These are phyloP conservation scores for Xerocomus potaroensis DNA, from an alignment of 768 basidiomycete species.

Conservation along the genomic window DNA sequence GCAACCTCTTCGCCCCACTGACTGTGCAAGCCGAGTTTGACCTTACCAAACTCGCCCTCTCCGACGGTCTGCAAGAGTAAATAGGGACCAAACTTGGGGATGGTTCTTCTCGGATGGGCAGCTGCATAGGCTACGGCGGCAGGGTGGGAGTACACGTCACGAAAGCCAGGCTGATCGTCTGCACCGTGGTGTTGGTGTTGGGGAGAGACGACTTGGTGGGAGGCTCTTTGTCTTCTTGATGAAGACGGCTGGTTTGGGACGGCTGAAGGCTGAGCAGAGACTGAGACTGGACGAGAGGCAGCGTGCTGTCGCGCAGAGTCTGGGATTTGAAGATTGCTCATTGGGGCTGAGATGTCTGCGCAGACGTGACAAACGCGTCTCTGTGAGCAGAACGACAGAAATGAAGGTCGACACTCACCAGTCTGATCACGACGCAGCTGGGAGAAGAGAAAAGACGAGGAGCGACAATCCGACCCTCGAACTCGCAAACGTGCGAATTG, in stretches of 20 bases:
- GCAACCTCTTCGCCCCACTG: conserved; percentile 98
- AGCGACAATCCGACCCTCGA: too few relatives aligned
- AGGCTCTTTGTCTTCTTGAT: conserved; percentile 63
- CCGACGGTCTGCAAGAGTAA: conserved; percentile 93
- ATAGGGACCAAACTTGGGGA: conserved; percentile 94
- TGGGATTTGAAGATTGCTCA: conserved; percentile 42
- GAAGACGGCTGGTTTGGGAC: conserved; percentile 37
- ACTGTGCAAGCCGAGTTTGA: conserved; percentile 93
- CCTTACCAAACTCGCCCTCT: conserved; percentile 98
- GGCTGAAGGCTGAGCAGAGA: conserved; percentile 49
- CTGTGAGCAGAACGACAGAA: background rate
- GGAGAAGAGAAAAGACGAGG: conserved; percentile 16
- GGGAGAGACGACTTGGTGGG: conserved; percentile 62
- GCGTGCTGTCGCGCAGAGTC: conserved; percentile 42
- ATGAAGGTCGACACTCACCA: conserved; percentile 14
- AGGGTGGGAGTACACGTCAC: conserved; percentile 81
- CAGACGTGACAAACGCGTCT: background rate
- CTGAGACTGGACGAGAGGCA: conserved; percentile 53
- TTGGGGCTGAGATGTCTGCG: conserved; percentile 5
- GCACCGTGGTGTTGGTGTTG: conserved; percentile 36
- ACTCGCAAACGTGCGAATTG: conserved; percentile 27
- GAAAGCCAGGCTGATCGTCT: conserved; percentile 47
- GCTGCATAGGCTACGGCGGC: conserved; percentile 79
- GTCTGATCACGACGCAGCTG: too few relatives aligned
- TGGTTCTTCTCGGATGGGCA: conserved; percentile 79